phyloP scores from a whole-genome alignment of 2,329 filamentous ascomycete species.

The Pyrenophora seminiperda region DNA sequence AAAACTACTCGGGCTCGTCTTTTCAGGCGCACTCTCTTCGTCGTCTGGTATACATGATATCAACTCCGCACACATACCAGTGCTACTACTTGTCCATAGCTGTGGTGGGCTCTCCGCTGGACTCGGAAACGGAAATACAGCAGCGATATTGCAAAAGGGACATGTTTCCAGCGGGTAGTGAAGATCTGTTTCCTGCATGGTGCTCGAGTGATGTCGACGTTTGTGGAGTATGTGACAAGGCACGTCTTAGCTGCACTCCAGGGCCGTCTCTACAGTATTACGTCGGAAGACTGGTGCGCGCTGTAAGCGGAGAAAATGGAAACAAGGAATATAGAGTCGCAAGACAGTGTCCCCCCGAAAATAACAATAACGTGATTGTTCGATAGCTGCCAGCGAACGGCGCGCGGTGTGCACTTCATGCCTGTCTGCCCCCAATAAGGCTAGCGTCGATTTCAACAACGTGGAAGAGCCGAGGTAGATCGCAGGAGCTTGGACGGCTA shows the following conservation, averaged over 20 bases:
- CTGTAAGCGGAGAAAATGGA: no score
- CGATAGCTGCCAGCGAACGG: no score
- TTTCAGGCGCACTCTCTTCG: slow-evolving; percentile 30
- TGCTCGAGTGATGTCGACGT: no score
- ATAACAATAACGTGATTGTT: no score
- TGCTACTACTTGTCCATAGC: slow-evolving; percentile 12
- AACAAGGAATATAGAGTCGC: no score
- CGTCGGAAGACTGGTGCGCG: no score
- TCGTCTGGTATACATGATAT: slow-evolving; percentile 32
- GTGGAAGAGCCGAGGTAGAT: slow-evolving; percentile 9
- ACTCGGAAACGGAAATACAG: slow-evolving; percentile 51
- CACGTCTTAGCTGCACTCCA: no score
- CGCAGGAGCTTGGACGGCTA: slow-evolving; percentile 2
- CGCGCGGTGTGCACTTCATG: no score
- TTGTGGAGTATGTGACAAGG: no score
- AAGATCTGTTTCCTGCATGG: slow-evolving; percentile 39
- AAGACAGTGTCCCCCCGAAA: no score
- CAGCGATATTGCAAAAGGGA: slow-evolving; percentile 64
- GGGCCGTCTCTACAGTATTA: no score
- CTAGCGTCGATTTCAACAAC: background rate
- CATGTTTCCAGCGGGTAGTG: slow-evolving; percentile 54
- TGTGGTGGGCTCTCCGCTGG: slow-evolving; percentile 1
- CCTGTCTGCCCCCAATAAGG: background rate
- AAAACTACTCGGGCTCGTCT: slow-evolving; percentile 51
- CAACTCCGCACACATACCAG: slow-evolving; percentile 16